Base-by-base conservation (phyloP, 2,329 filamentous ascomycete genomes). In the Penicillium corylophilum region DNA sequence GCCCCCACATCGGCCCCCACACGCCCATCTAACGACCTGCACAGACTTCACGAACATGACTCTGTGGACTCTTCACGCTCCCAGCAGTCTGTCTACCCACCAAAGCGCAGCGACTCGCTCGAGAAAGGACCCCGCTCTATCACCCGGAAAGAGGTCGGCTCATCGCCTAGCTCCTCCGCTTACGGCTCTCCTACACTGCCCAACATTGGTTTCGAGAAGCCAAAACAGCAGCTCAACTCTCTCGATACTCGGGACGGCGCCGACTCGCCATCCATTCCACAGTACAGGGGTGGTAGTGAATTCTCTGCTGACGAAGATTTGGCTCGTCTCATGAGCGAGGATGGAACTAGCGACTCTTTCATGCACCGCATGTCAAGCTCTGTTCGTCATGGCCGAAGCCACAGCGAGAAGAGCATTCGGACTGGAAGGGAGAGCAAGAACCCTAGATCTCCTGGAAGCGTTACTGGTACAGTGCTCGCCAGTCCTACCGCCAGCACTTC, bases 241-340 rank as follows among this genome's bases (percentile, higher is more conserved):
- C 67, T 73, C 20, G 76, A 69, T 54, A 74, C 79, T 2, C 35
- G 61, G 55, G 64, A 80, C 70, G 54, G 75, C 57, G 82, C 83
- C 59, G 71, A 72, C 35, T 89, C 87, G 9, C 85, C 87, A 9
- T 85, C 85, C 62, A 76, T 90, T 56, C 83, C 87, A 59, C 81
- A 51, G 18, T 54, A 88, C 71, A 81, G 83, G 20, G 39, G 39
- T 39, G 90, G 89, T 46, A 90, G 86, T 48, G 91, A 95, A 59
- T 94, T 96, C 66, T 94, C 88, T 53, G 85, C 96, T 86, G 93
- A 97, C 59, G 92, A 96, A 71, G 94, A 97, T 67, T 90, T 96
- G 84, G 88, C 89, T 48, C 87, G 92, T 51, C 93, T 96, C 51
- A 79, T 96, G 53, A 88, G 85, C 36, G 86, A 84, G 18, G 90